Conservation (phyloP, 169 alveolate genomes). For the Plasmodium coatneyi region DNA sequence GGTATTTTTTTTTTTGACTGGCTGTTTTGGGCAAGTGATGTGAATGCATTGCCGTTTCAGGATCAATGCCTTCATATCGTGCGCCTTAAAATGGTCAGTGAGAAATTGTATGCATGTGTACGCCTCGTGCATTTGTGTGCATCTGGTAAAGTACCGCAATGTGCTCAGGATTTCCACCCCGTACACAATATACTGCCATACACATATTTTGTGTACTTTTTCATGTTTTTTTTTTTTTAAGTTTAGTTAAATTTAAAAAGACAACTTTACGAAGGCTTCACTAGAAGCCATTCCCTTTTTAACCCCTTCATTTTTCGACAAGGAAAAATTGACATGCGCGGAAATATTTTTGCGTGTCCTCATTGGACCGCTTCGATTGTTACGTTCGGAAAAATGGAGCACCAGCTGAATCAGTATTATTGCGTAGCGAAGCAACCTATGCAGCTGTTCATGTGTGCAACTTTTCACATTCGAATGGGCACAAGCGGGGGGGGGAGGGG, state of each 20-base stretch:
- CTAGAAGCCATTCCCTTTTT: slow-evolving; percentile 71
- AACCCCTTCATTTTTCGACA: neutral
- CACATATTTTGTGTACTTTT: neutral
- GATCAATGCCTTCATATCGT: neutral
- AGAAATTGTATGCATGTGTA: neutral
- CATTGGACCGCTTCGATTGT: neutral
- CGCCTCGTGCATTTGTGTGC: neutral
- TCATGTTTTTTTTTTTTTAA: neutral
- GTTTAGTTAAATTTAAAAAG: slow-evolving; percentile 8
- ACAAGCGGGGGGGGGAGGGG: neutral
- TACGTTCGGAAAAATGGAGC: neutral
- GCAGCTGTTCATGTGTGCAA: neutral
- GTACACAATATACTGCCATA: neutral
- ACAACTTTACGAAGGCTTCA: slow-evolving; percentile 60
- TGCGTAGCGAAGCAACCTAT: neutral
- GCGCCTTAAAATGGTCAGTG: neutral
- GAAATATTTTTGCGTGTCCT: neutral
- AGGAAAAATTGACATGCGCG: neutral
- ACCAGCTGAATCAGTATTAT: neutral
- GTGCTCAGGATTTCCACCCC: neutral
- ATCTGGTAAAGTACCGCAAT: neutral
- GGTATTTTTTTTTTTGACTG: neutral
- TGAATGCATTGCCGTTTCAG: neutral
- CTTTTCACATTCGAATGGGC: neutral
- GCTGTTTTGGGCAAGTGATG: neutral